Evolutionary conservation across 2,329 filamentous ascomycete genomes (phyloP), one percentile per base, ranked within the genome.

Genomic region (Knufia petricola): DNA sequence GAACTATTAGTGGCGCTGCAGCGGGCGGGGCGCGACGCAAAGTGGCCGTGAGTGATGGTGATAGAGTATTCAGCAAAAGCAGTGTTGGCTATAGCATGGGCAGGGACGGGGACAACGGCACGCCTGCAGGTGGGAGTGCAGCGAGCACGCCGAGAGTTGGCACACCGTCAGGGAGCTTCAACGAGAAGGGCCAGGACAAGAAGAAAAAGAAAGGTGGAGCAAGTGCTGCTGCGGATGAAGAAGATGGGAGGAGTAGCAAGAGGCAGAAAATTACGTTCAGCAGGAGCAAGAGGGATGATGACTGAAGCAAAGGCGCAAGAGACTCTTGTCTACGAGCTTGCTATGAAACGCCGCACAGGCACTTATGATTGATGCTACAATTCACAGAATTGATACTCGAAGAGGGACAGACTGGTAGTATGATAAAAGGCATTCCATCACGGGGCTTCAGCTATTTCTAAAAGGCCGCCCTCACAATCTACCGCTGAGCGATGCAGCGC

Each of bases 11-110:
- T 38, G 58, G 55, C 8, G 54, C 55, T 24, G 63, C 66, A 30
- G 54, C 67, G 3, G 57, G 61, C 0, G 58, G 58, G 2, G 39
- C 52, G 21, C 61, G 71, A 32, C 63, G 70, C 28, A 73, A 72
- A 52, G 65, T 65, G 3, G 62, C 64, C 28, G 67, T 73, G 2
- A 65, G 64, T 37, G 71, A 74, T 45, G 52, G 60, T 9, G 71
- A 74, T 57, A 62, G 71, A 30, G 68, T 73, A 37, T 74, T 74
- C 57, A 71, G 68, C 17, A 59, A 65, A 51, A 73, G 70, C 53
- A 72, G 69, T 4, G 69, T 69, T n/a, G 68, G 66, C 50, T 73
- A 69, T 50, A 70, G 69, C 67, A 42, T 52, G 20, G 49, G 36
- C 20, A 13, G 40, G 24, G 55, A 58, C 45, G 52, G 52, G 17